Percentiles rank a stretch among this genome's conserved stretches.
phyloP scores from a whole-genome alignment of 2,329 filamentous ascomycete genomes.

The Pseudogymnoascus sp. region DNA sequence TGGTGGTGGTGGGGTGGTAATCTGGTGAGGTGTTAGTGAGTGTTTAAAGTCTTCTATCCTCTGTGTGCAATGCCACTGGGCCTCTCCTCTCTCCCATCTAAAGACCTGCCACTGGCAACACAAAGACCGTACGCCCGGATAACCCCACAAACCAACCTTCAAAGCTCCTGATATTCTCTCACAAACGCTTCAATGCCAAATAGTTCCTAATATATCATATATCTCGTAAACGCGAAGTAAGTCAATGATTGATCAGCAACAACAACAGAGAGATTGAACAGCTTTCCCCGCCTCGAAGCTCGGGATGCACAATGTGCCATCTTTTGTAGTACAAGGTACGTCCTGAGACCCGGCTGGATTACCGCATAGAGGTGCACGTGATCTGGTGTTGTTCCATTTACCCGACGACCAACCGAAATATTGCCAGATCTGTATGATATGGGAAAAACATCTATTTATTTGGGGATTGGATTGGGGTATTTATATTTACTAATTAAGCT shows the following conservation, averaged over 20 bases:
- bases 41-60: neutral
- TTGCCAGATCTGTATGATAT: too few relatives aligned
- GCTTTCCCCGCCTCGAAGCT: neutral
- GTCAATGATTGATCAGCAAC: too few relatives aligned
- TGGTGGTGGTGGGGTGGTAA: neutral
- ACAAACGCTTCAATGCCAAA: neutral
- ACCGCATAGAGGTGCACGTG: neutral
- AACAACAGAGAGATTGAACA: too few relatives aligned
- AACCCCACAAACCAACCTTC: neutral
- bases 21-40: neutral
- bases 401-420: neutral
- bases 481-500: too few relatives aligned
- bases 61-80: neutral
- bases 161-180: neutral
- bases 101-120: too few relatives aligned
- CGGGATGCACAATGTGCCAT: neutral
- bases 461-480: too few relatives aligned
- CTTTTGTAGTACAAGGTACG: neutral
- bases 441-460: too few relatives aligned
- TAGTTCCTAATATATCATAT: neutral
- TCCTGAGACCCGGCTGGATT: neutral
- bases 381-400: neutral
- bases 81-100: too few relatives aligned
- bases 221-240: too few relatives aligned
- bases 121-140: too few relatives aligned